phyloP scores from a whole-genome alignment of 208 protist species.

The Trypanosoma mega region DNA sequence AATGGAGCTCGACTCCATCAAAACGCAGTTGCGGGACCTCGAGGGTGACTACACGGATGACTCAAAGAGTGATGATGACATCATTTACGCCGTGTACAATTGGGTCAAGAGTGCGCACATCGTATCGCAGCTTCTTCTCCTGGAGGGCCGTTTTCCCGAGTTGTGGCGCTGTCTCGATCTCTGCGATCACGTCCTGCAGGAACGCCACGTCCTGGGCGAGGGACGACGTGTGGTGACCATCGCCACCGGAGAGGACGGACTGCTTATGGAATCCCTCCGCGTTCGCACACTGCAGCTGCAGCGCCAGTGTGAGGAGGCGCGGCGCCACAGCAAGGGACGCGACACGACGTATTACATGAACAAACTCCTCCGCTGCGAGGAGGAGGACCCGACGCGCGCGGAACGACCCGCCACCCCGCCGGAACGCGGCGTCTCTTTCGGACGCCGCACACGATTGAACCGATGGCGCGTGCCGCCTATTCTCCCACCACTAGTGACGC shows the following conservation, averaged over 20 bases:
- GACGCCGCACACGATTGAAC: slow-evolving; percentile 38
- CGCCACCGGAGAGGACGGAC: slow-evolving; percentile 33
- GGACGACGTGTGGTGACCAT: slow-evolving; percentile 7
- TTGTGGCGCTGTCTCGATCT: slow-evolving; percentile 69
- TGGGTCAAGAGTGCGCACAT: slow-evolving; percentile 55
- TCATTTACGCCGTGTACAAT: slow-evolving; percentile 66
- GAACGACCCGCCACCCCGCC: slow-evolving; percentile 25
- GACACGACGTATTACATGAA: slow-evolving; percentile 62
- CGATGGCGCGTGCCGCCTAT: slow-evolving; percentile 31
- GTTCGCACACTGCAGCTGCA: slow-evolving; percentile 61
- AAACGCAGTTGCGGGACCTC: slow-evolving; percentile 39
- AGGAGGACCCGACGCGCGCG: neutral
- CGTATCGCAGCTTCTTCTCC: slow-evolving; percentile 50
- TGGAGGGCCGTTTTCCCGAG: slow-evolving; percentile 67
- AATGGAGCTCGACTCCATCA: slow-evolving; percentile 66
- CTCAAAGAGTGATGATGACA: slow-evolving; percentile 64
- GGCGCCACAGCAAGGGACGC: slow-evolving; percentile 22
- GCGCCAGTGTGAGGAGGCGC: slow-evolving; percentile 41
- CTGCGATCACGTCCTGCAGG: slow-evolving; percentile 38
- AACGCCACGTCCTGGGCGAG: slow-evolving; percentile 4
- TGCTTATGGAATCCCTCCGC: slow-evolving; percentile 47
- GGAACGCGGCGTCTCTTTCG: slow-evolving; percentile 52
- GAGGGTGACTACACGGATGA: slow-evolving; percentile 50
- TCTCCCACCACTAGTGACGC: slow-evolving; percentile 59
- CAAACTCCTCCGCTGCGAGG: slow-evolving; percentile 22